phyloP scores from a whole-genome alignment of 2,329 filamentous ascomycete species.

The Didymellaceae sp. region DNA sequence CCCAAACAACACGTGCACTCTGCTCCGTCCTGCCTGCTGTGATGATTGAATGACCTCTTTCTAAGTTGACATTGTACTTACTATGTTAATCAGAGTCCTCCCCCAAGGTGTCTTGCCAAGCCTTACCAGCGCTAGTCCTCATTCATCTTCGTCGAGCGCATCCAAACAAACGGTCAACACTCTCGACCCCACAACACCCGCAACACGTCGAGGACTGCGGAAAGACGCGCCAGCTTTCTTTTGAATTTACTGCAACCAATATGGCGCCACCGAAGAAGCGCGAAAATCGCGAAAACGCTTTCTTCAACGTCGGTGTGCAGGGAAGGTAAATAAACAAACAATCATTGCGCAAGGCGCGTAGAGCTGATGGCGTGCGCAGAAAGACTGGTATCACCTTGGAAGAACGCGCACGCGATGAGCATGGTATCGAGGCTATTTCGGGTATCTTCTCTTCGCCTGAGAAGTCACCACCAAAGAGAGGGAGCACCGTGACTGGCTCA shows the following conservation, averaged over 20 bases:
- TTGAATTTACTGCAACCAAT: neutral
- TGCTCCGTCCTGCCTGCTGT: neutral
- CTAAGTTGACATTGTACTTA: neutral
- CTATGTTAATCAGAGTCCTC: too few species aligned
- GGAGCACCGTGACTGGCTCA: conserved; percentile 57
- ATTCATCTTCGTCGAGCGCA: conserved; percentile 17
- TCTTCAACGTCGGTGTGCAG: conserved; percentile 50
- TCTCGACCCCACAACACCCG: conserved; percentile 21
- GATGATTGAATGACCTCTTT: neutral
- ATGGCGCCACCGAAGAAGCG: conserved; percentile 47
- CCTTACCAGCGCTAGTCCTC: conserved; percentile 4
- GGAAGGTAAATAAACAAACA: conserved; percentile 40
- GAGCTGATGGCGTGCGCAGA: conserved; percentile 56
- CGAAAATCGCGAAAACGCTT: conserved; percentile 50
- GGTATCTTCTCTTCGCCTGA: conserved; percentile 88
- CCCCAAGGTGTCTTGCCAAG: conserved; percentile 4
- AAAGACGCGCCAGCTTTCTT: neutral
- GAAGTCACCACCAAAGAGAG: conserved; percentile 59
- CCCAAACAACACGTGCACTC: conserved; percentile 19
- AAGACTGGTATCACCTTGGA: conserved; percentile 87
- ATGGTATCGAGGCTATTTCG: conserved; percentile 89
- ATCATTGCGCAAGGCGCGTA: conserved; percentile 3
- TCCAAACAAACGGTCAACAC: conserved; percentile 32
- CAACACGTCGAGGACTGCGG: conserved; percentile 24
- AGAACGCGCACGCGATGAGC: conserved; percentile 84